Base-by-base conservation (phyloP, 1,284 basidiomycete genomes). In the Hemileia vastatrix region DNA sequence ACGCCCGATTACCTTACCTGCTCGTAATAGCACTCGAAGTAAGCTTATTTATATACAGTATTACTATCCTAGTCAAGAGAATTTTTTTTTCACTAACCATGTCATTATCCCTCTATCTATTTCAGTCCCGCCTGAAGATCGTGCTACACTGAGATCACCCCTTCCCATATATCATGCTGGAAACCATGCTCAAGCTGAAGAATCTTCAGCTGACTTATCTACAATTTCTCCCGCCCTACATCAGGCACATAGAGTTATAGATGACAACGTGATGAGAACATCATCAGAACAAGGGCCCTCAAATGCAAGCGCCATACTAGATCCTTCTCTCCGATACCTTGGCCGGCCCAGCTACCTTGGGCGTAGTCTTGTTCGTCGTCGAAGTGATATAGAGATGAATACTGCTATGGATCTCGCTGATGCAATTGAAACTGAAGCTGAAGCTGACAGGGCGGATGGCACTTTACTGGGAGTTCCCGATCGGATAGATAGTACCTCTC, bases 91-190 rank as follows among this genome's bases (percentile, higher is more conserved):
- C 43, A 44, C 21, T 49, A 13, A 21, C 19, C 47, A 49, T 21
- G n/a, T n/a, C 47, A 15, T 49, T 18, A 49, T 15, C 47, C 8
- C n/a, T 50, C 48, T 5, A 18, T 21, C n/a, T 8, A 9, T 44
- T 44, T 13, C 15, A 44, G 2, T 3, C 19, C 13, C 15, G 13
- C 2, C 15, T 8, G 43, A 18, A 8, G 47, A 51, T 3, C 33
- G 15, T 1, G 32, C 52, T 53, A 23, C 21, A 53, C 23, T 60
- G 21, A 36, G 50, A 36, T 60, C 57, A 52, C 57, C 57, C 18
- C 52, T 53, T 27, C 57, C 57, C 11, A 44, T 60, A 19, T 60
- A 52, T 44, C 13, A 44, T 44, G 3, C 13, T 3, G 15, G 19
- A 2, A 8, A 44, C 19, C 3, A 44, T 3, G 23, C 19, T 48